Evolutionary conservation across 2,329 filamentous ascomycete species (phyloP), one percentile per base, ranked within the genome.

Genomic region (Phaeosphaeriaceae sp.): DNA sequence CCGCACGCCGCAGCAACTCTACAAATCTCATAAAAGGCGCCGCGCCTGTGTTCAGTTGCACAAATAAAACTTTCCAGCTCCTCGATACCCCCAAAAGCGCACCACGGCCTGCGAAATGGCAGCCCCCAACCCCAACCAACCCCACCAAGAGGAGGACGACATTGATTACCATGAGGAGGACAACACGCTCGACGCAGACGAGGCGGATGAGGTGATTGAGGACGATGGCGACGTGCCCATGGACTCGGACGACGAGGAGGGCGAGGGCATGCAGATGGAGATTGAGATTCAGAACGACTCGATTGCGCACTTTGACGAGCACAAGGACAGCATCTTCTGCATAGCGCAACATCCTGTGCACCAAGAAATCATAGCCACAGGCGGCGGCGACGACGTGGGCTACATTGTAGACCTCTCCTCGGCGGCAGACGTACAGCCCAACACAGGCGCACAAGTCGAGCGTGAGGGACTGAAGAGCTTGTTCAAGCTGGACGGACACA

Each of bases 281-380:
- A 88, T 97, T 44, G 81, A 87, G 44, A 84, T 98, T 7, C 88
- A 95, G 62, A 99, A 98, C 83, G 94, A 99, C 83, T 96, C 92
- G 65, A 84, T 89, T 66, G 94, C 92, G 59, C 94, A 96, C 82
- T 97, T 98, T 74, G 95, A 98, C 82, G 79, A 81, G 36, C 92
- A 97, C 82, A 90, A 88, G 68, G 93, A 97, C 84, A 93, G 90
- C 60, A 91, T 99, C 72, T 99, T 97, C 82, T 88, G 91, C 79
- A 95, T 99, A 76, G 92, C 94, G 19, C 92, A 97, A 76, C 95
- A 99, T 76, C 95, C 95, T 3, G 82, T 88, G 7, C 85, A 91
- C 73, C 87, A 90, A 6, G 84, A 88, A 20, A 88, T 98, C 59
- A 84, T 98, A 59, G 90, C 93, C 3, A 97, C 95, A 0, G 95